Conservation (phyloP, 208 protist genomes). For the Acanthamoeba culbertsoni region DNA sequence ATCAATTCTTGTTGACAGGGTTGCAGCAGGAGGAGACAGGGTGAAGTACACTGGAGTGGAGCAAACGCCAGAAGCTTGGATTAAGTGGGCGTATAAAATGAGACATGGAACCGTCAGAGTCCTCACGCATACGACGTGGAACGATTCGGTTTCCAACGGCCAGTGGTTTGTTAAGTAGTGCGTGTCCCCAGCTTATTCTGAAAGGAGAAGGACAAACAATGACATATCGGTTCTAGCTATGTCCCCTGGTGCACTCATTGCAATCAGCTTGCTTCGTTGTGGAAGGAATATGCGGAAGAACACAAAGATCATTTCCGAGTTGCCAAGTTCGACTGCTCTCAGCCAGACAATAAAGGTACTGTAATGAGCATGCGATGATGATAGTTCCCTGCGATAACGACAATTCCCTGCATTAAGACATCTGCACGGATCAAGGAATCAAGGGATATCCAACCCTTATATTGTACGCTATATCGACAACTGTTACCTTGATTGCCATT, state of each 20-base stretch:
- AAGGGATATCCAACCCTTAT: background rate
- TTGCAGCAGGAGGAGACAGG: background rate
- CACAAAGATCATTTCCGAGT: conserved; percentile 57
- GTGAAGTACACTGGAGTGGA: background rate
- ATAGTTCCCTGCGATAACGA: background rate
- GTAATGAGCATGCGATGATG: background rate
- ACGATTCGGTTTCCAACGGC: background rate
- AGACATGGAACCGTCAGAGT: background rate
- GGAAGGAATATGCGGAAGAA: conserved; percentile 11
- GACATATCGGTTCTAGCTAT: background rate
- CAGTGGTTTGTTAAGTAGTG: conserved; percentile 16
- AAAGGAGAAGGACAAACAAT: background rate
- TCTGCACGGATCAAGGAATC: background rate
- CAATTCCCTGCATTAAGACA: background rate
- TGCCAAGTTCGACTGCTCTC: conserved; percentile 63
- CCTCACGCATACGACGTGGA: background rate
- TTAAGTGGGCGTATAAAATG: background rate
- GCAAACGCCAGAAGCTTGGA: background rate
- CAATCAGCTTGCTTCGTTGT: conserved; percentile 50
- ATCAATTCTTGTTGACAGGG: background rate
- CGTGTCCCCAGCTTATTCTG: background rate
- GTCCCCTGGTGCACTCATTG: conserved; percentile 64
- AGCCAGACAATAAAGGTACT: background rate
- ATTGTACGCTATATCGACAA: background rate
- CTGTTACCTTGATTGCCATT: background rate